Percentiles rank a stretch among this genome's conserved stretches.
These are phyloP conservation scores for Penicillium cataractarum DNA, from an alignment of 495 filamentous ascomycete species.

Conservation along the genomic window DNA sequence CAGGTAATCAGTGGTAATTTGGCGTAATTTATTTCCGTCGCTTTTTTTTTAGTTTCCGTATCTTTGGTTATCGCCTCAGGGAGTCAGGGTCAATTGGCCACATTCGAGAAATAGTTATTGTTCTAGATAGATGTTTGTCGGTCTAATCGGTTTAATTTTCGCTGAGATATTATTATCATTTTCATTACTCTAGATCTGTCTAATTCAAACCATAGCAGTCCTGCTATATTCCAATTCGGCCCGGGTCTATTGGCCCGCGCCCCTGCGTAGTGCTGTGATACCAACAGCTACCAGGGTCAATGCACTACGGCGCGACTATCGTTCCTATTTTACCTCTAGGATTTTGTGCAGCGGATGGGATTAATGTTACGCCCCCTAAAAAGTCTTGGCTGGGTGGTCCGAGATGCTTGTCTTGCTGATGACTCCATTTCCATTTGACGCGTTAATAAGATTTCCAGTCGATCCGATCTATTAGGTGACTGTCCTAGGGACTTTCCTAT, in stretches of 20 bases:
- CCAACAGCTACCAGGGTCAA: background rate
- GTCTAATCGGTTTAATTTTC: background rate
- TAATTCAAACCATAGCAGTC: no score
- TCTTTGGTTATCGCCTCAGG: constrained; percentile 4
- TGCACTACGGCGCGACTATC: background rate
- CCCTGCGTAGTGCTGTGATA: constrained; percentile 18
- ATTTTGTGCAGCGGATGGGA: background rate
- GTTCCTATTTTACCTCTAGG: background rate
- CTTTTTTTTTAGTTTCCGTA: constrained; percentile 1
- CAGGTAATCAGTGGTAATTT: background rate
- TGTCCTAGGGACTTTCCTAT: no score
- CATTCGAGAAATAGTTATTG: background rate
- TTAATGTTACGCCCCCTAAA: background rate
- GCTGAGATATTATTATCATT: background rate
- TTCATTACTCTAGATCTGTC: background rate
- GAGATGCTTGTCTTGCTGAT: constrained; percentile 1
- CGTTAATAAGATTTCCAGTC: background rate
- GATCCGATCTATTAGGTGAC: background rate
- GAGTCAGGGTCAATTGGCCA: background rate
- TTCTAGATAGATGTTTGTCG: background rate
- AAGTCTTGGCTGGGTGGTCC: background rate
- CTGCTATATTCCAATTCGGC: constrained; percentile 5
- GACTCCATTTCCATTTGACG: background rate
- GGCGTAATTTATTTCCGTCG: constrained; percentile 10
- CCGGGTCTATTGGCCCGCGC: constrained; percentile 16